Percentiles rank a stretch among this genome's conserved stretches.
phyloP scores from a whole-genome alignment of 768 basidiomycete species.

The Hirschioporus abietinus region DNA sequence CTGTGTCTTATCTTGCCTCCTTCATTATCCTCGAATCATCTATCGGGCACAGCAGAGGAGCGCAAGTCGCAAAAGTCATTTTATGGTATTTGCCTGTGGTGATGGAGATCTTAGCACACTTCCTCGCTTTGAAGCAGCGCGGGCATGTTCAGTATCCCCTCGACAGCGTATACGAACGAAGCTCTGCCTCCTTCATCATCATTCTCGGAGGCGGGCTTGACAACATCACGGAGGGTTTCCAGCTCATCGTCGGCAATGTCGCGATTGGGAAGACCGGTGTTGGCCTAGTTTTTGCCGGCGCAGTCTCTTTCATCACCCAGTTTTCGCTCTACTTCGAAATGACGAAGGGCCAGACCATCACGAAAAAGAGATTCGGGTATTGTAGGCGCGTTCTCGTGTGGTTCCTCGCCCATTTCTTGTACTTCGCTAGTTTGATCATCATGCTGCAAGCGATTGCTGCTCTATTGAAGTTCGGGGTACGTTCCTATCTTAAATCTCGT shows the following conservation, averaged over 20 bases:
- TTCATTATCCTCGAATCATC: background rate
- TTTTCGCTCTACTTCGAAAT: slow-evolving; percentile 1
- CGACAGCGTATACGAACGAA: background rate
- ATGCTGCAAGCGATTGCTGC: background rate
- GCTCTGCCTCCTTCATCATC: background rate
- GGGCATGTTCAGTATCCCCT: background rate
- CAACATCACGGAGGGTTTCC: slow-evolving; percentile 3
- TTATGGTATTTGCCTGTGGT: slow-evolving; percentile 1
- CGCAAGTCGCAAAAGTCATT: background rate
- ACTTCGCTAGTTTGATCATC: background rate
- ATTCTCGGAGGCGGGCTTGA: slow-evolving; percentile 2
- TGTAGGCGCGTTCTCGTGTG: background rate
- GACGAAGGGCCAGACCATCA: background rate
- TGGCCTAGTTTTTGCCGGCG: background rate
- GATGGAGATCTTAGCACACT: background rate
- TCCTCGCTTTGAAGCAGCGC: background rate
- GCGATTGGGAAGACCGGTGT: background rate
- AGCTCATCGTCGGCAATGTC: too few relatives aligned
- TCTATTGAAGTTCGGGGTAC: background rate
- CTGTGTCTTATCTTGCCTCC: background rate
- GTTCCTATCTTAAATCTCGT: background rate
- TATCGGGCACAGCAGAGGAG: background rate
- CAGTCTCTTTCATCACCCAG: background rate
- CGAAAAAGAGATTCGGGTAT: background rate
- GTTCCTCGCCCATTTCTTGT: slow-evolving; percentile 1